Base-by-base conservation (phyloP, 2,329 filamentous ascomycete species). In the Arthrobotrys pseudoclavata region DNA sequence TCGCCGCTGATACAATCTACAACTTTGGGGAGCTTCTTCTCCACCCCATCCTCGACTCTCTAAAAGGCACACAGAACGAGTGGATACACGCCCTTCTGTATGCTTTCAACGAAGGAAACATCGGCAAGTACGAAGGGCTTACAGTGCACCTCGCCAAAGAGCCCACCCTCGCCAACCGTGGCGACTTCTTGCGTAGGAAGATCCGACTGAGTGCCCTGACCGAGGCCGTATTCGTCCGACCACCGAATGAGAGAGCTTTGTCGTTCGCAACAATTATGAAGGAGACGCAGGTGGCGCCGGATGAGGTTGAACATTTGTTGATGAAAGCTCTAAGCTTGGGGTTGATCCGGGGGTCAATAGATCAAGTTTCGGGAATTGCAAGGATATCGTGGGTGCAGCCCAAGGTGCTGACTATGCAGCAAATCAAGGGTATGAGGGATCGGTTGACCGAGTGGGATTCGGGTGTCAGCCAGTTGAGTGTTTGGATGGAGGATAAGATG, bases 11-110 rank as follows among this genome's bases (percentile, higher is more conserved):
- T 82, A 93, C 90, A 82, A 99, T 98, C 86, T 98, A 99, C 89
- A 99, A 99, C 87, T 99, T 99, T 82, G 96, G 96, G 84, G 96
- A 99, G 87, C 91, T 99, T n/a, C 89, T 99, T 34, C 89, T 99
- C 81, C 96, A 99, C 84, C 96, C 96, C 2, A 97, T 99, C 83
- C 90, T 99, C 79, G 92, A 97, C 83, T 91, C 92, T 20, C 89
- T 99, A 64, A 87, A 87, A 82, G 89, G 91, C 81, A 90, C 91
- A 24, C 88, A 91, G 48, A 89, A 96, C 83, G 87, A 90, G 63
- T 99, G 96, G 96, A 88, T 99, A 79, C 92, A 94, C 79, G 92
- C 97, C 50, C 90, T 99, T n/a, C 90, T 99, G 53, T 96, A 97
- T 83, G 94, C 96, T 74, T 99, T 97, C 87, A 99, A 99, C 87